Evolutionary conservation across 31 red algal genomes (phyloP), one percentile per base, ranked within the genome.

Genomic region (Porphyra umbilicalis): DNA sequence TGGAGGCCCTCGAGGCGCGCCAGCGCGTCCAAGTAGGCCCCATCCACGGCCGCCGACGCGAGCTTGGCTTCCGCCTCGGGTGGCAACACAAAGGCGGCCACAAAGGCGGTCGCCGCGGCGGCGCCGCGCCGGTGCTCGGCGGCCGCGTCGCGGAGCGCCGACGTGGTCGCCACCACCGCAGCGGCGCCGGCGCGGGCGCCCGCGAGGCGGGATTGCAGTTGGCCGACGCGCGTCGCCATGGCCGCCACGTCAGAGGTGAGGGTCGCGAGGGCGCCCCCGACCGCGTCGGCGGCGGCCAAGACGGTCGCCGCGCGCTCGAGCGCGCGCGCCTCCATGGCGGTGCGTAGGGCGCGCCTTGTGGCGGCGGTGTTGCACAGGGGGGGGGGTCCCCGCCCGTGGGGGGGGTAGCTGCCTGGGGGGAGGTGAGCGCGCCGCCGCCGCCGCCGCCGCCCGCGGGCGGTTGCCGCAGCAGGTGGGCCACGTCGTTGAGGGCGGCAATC

Each of bases 1-100:
- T 92, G 90, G 77, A 97, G 90, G 34, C 83, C 82, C 74, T 92
- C 94, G 8, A 97, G 88, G 33, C 86, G 82, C 34, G 82, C 71
- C 5, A 92, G 81, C 0, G 94, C 88, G 33, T 75, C 75, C 36
- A 97, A 82, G 80, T 92, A 97, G 37, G 36, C 39, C 0, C 82
- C 87, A 33, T 88, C 75, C 20, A 97, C 90, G 5, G 75, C 71
- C 0, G 85, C 90, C 33, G 40, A 35, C 35, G 92, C 90, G 34
- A 97, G 81, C 10, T 84, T 81, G 33, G 83, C 71, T 15, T 81
- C 84, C 39, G 81, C 82, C 13, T 88, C 84, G 25, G 76, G 82
- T 11, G 42, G 75, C 57, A 97, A 79, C 20, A 96, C 87, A 83
- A 96, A 96, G 13, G 87, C 82, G 10, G 89, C 84, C 33, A 92